A percentile compares a stretch with the other conserved stretches of the same genome.
These are phyloP conservation scores for Glebionis coronaria DNA, from an alignment of 129 eudicot genomes.

Conservation along the genomic window DNA sequence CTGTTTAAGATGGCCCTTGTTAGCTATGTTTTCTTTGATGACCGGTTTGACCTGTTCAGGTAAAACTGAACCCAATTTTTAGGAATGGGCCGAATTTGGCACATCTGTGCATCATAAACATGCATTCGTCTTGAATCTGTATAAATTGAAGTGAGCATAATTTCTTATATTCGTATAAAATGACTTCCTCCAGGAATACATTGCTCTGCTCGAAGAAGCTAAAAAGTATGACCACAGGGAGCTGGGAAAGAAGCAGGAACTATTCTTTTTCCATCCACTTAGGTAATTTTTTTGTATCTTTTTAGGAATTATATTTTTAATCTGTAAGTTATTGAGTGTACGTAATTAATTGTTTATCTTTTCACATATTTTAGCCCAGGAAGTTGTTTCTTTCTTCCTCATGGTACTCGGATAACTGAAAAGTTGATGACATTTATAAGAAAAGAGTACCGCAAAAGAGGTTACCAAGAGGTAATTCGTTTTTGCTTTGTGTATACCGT, in stretches of 20 bases:
- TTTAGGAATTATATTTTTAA: background rate
- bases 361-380: conserved; percentile 67
- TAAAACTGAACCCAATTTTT: too few species aligned
- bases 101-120: background rate
- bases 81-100: too few species aligned
- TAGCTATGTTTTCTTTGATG: too few species aligned
- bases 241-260: conserved; percentile 81
- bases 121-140: background rate
- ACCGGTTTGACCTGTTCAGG: too few species aligned
- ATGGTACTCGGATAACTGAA: conserved; percentile 68
- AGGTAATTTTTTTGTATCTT: conserved; percentile 40
- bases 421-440: conserved; percentile 62
- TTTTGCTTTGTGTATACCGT: too few species aligned
- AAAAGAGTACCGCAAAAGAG: conserved; percentile 67
- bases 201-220: conserved; percentile 79
- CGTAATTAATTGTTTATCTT: conserved; percentile 1
- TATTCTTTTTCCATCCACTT: conserved; percentile 90
- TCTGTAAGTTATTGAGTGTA: background rate
- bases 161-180: background rate
- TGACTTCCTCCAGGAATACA: conserved; percentile 60
- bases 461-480: conserved; percentile 60
- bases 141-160: background rate
- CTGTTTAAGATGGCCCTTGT: too few species aligned
- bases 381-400: conserved; percentile 88
- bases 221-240: conserved; percentile 92